Evolutionary conservation across 2,329 filamentous ascomycete genomes (phyloP).

Genomic region (Cladosporium sp.): DNA sequence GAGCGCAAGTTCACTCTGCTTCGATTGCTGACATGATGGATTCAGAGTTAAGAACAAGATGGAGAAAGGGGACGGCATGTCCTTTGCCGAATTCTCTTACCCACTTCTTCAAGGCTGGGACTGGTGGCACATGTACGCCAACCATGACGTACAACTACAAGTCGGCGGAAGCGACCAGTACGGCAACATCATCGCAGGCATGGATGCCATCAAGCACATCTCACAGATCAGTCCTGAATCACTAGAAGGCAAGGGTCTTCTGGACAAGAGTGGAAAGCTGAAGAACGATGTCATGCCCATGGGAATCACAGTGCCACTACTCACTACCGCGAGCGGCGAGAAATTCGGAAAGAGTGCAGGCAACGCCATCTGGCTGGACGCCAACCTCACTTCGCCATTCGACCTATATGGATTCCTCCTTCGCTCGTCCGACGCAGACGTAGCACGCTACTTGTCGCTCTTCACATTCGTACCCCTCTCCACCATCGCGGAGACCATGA

Average conservation of each 20-base stretch:
- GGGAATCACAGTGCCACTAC: slow-evolving; percentile 86
- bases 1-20: not conserved
- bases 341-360: slow-evolving; percentile 96
- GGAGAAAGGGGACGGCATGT: slow-evolving; percentile 87
- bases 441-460: slow-evolving; percentile 79
- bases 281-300: slow-evolving; percentile 59
- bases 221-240: slow-evolving; percentile 48
- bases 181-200: slow-evolving; percentile 90
- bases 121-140: slow-evolving; percentile 84
- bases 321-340: slow-evolving; percentile 80
- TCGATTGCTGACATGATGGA: slow-evolving; percentile 17
- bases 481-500: slow-evolving; percentile 69
- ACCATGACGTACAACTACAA: slow-evolving; percentile 73
- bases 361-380: slow-evolving; percentile 91
- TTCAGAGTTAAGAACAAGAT: slow-evolving; percentile 76
- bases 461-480: slow-evolving; percentile 83
- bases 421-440: slow-evolving; percentile 75
- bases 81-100: slow-evolving; percentile 89
- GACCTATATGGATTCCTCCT: slow-evolving; percentile 91
- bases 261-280: slow-evolving; percentile 40
- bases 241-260: slow-evolving; percentile 11
- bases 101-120: slow-evolving; percentile 95
- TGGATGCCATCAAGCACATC: slow-evolving; percentile 79
- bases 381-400: slow-evolving; percentile 75
- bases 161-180: slow-evolving; percentile 95